A percentile compares a stretch with the other conserved stretches of the same genome.
Conservation (phyloP, 352 stramenopile species). For the Globisporangium carolinianum region DNA sequence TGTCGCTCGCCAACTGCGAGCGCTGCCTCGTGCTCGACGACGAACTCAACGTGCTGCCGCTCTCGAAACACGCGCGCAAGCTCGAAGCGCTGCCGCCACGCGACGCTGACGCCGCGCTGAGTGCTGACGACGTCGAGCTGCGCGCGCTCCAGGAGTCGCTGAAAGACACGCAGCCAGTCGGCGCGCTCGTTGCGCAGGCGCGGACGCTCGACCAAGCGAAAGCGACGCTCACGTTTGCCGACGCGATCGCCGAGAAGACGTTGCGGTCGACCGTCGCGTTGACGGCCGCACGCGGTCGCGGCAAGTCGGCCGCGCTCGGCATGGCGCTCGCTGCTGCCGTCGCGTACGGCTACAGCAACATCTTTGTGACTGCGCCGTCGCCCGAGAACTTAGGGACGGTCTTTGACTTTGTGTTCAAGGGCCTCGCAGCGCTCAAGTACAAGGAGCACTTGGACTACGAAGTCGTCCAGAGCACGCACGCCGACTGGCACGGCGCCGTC, state of each 20-base stretch:
- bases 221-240: slow-evolving; percentile 96
- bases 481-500: slow-evolving; percentile 82
- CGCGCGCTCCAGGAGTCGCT: slow-evolving; percentile 93
- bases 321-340: slow-evolving; percentile 82
- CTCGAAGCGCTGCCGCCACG: slow-evolving; percentile 77
- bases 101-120: slow-evolving; percentile 46
- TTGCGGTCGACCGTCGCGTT: slow-evolving; percentile 92
- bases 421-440: slow-evolving; percentile 89
- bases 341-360: slow-evolving; percentile 92
- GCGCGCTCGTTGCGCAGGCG: slow-evolving; percentile 92
- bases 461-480: slow-evolving; percentile 82
- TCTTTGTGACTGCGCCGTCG: slow-evolving; percentile 97
- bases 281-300: slow-evolving; percentile 87
- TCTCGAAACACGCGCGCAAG: slow-evolving; percentile 90
- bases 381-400: slow-evolving; percentile 98
- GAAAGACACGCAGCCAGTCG: slow-evolving; percentile 92
- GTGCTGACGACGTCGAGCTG: slow-evolving; percentile 86
- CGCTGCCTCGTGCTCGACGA: slow-evolving; percentile 98
- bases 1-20: slow-evolving; percentile 92
- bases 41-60: slow-evolving; percentile 98
- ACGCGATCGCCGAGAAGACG: slow-evolving; percentile 97
- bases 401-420: slow-evolving; percentile 98
- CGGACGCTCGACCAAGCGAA: slow-evolving; percentile 94
- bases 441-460: slow-evolving; percentile 99
- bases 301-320: slow-evolving; percentile 98